These are phyloP conservation scores for Venturia oleaginea DNA, from an alignment of 2,329 filamentous ascomycete species.

Conservation along the genomic window DNA sequence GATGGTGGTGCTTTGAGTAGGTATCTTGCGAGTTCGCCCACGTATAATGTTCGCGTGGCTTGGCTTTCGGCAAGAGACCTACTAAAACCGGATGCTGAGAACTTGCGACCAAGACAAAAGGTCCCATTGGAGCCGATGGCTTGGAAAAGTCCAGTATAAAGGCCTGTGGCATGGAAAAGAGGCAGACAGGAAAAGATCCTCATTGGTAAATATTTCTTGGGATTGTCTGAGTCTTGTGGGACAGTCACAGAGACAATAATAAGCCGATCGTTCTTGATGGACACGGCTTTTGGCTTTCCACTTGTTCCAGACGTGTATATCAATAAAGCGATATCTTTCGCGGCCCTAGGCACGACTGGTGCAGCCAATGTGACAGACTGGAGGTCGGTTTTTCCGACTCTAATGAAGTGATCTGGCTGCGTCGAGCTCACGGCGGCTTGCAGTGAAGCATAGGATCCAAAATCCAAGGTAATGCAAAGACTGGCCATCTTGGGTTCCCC, in stretches of 20 bases:
- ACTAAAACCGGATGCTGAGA: constrained; percentile 38
- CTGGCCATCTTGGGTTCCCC: constrained; percentile 2
- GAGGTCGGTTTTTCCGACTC: background rate
- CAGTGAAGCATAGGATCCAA: background rate
- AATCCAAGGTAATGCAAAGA: constrained; percentile 3
- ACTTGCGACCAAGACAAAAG: constrained; percentile 36
- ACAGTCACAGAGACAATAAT: constrained; percentile 30
- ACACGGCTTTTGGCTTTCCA: constrained; percentile 21
- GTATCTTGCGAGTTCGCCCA: constrained; percentile 43
- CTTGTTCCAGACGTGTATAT: constrained; percentile 42
- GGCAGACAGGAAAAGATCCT: constrained; percentile 40
- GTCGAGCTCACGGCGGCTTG: background rate
- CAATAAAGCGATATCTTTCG: constrained; percentile 26
- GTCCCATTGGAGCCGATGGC: constrained; percentile 28
- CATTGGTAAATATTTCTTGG: constrained; percentile 34
- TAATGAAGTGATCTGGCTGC: background rate
- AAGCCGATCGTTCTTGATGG: constrained; percentile 25
- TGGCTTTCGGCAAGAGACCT: constrained; percentile 35
- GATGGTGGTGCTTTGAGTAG: constrained; percentile 36
- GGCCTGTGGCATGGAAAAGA: constrained; percentile 41
- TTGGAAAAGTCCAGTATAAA: constrained; percentile 36
- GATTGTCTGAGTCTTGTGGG: constrained; percentile 28
- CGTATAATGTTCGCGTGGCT: constrained; percentile 37
- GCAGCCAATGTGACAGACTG: background rate
- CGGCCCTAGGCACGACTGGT: background rate